Evolutionary conservation across 768 basidiomycete species (phyloP), one percentile per base, ranked within the genome.

Genomic region (Gautieria morchelliformis): DNA sequence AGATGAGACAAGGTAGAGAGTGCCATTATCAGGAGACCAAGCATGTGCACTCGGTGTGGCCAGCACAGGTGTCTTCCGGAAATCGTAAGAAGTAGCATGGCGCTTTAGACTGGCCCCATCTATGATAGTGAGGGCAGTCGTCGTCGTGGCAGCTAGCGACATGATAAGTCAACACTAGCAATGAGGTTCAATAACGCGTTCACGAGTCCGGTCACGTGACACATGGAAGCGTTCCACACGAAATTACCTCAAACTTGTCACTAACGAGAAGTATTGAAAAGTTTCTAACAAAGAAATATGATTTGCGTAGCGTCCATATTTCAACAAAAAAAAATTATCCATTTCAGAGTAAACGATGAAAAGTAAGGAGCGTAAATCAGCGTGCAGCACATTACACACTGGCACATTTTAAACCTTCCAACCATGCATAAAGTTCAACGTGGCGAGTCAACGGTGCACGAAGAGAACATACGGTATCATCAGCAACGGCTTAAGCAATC

Each of bases 21-120:
- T 69, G 32, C 72, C 67, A 59, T 78, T 81, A 66, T 86, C 80
- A 3, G 73, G 66, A 17, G 82, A 74, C 86, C 87, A 89, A 15
- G 73, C 65, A 58, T 72, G 72, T 24, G 78, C 68, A 5, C 67
- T 70, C 7, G 75, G 71, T 19, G 51, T 27, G 37, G 17, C 39
- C 19, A 20, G 24, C 11, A 40, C 19, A 14, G 32, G 33, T 15
- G 42, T 48, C 20, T n/a, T 35, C 24, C 48, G 45, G 46, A 41
- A 41, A 20, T 45, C 42, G 41, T 17, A 32, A 20, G 45, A 24
- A 17, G 46, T 37, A 27, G 46, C 19, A 19, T 20, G 14, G n/a
- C 45, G 56, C 37, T 39, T 57, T 6, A 40, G 37, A 12, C 22
- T 32, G 37, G 12, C 17, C 19, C n/a, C 39, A 27, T 57, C 46